These are phyloP conservation scores for Ceratocystis colombiana DNA, from an alignment of 2,329 filamentous ascomycete species.

Conservation along the genomic window DNA sequence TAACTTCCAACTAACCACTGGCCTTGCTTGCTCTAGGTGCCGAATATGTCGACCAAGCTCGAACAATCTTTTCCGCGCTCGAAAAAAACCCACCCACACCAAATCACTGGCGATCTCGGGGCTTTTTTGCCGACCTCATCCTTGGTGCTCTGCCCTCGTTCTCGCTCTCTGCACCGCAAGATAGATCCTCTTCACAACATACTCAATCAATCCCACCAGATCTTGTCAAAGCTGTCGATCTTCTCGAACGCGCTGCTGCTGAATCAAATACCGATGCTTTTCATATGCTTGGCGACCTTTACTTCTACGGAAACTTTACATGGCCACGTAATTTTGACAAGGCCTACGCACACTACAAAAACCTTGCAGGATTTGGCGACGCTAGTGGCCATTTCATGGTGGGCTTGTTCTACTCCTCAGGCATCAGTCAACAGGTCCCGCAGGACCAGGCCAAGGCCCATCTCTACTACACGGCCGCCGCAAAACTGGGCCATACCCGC, in stretches of 20 bases:
- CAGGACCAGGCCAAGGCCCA: constrained; percentile 84
- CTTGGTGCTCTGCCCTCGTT: constrained; percentile 22
- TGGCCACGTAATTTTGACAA: constrained; percentile 70
- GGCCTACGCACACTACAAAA: constrained; percentile 72
- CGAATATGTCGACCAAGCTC: constrained; percentile 22
- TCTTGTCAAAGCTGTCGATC: constrained; percentile 39
- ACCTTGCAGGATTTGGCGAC: constrained; percentile 71
- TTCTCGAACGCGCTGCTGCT: constrained; percentile 44
- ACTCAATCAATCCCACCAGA: constrained; percentile 12
- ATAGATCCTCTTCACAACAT: constrained; percentile 7
- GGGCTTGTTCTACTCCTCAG: constrained; percentile 90
- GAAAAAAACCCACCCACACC: constrained; percentile 21
- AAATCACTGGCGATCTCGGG: constrained; percentile 5
- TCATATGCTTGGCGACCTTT: constrained; percentile 83
- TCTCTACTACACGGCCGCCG: constrained; percentile 90
- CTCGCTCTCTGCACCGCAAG: constrained; percentile 21
- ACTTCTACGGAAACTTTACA: constrained; percentile 91
- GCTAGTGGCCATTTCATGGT: constrained; percentile 92
- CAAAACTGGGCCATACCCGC: constrained; percentile 66
- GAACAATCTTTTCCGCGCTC: constrained; percentile 19
- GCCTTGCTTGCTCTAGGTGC: constrained; percentile 11
- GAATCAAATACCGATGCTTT: constrained; percentile 70
- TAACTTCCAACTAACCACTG: neutral
- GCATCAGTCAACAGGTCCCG: constrained; percentile 69
- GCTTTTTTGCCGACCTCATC: constrained; percentile 16